Conservation (phyloP, 2,329 filamentous ascomycete species). For the Cordyceps cicadae region DNA sequence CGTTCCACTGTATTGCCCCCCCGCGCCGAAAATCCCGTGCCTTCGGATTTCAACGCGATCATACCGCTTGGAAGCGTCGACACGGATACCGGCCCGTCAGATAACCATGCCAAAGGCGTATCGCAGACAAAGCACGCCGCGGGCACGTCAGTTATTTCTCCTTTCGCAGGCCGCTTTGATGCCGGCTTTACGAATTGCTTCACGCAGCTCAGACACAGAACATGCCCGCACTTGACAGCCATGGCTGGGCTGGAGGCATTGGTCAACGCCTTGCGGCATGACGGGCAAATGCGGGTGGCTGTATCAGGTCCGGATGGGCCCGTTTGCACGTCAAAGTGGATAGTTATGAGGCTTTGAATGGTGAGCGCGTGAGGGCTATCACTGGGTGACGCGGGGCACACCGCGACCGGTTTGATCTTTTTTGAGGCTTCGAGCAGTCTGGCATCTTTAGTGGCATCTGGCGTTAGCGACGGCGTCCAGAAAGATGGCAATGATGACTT, state of each 20-base stretch:
- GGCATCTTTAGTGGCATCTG: conserved; percentile 35
- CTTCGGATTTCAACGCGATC: conserved; percentile 74
- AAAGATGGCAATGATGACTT: conserved; percentile 74
- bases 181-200: conserved; percentile 69
- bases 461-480: conserved; percentile 83
- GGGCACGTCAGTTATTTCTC: conserved; percentile 37
- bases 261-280: conserved; percentile 72
- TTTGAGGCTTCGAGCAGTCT: conserved; percentile 49
- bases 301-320: conserved; percentile 36
- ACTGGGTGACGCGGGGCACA: conserved; percentile 67
- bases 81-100: conserved; percentile 34
- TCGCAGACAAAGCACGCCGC: conserved; percentile 77
- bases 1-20: conserved; percentile 77
- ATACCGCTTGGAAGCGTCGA: conserved; percentile 61
- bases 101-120: conserved; percentile 54
- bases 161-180: conserved; percentile 28
- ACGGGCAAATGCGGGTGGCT: conserved; percentile 56
- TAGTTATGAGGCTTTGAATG: conserved; percentile 65
- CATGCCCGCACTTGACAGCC: conserved; percentile 83
- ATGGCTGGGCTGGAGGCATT: conserved; percentile 79
- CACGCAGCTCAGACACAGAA: conserved; percentile 78
- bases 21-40: conserved; percentile 86
- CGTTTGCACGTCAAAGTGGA: conserved; percentile 68
- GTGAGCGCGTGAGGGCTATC: conserved; percentile 65
- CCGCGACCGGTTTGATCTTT: conserved; percentile 57